Conservation (phyloP, 805 yeast genomes). For the Teunomyces cretensis region DNA sequence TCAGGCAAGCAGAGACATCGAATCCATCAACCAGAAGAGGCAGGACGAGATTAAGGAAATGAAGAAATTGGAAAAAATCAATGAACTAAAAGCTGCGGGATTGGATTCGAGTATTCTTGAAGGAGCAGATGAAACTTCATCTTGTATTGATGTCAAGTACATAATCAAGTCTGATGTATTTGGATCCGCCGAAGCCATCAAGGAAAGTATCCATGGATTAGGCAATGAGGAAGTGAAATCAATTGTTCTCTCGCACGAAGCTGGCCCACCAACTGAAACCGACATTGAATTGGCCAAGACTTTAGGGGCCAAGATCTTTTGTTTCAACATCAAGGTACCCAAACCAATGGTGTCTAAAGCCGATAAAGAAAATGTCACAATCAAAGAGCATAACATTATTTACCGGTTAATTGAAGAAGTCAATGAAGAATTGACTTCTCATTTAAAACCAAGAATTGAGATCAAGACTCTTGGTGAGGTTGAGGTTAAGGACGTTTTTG, state of each 20-base stretch:
- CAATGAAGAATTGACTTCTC: slow-evolving; percentile 56
- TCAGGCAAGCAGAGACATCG: slow-evolving; percentile 64
- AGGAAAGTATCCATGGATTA: slow-evolving; percentile 73
- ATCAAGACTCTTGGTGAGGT: slow-evolving; percentile 65
- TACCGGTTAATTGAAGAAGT: slow-evolving; percentile 88
- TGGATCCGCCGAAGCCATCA: slow-evolving; percentile 93
- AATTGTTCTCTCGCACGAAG: slow-evolving; percentile 67
- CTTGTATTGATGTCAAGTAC: slow-evolving; percentile 45
- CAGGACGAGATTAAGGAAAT: slow-evolving; percentile 52
- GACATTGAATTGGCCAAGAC: slow-evolving; percentile 43
- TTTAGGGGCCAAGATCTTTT: slow-evolving; percentile 63
- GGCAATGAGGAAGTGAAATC: slow-evolving; percentile 85
- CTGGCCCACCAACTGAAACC: slow-evolving; percentile 65
- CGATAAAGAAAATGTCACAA: slow-evolving; percentile 50
- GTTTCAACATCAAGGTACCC: slow-evolving; percentile 74
- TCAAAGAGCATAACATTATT: slow-evolving; percentile 73
- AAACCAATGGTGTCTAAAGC: slow-evolving; percentile 64
- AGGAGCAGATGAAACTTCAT: slow-evolving; percentile 26
- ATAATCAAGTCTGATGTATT: slow-evolving; percentile 88
- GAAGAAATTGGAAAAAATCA: slow-evolving; percentile 51
- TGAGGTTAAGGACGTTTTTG: slow-evolving; percentile 69
- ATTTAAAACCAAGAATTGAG: slow-evolving; percentile 66
- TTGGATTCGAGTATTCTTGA: slow-evolving; percentile 49
- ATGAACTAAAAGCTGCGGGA: slow-evolving; percentile 62
- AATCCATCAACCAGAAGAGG: slow-evolving; percentile 67